phyloP scores from a whole-genome alignment of 208 protist species.

The Acanthamoeba rhysodes region DNA sequence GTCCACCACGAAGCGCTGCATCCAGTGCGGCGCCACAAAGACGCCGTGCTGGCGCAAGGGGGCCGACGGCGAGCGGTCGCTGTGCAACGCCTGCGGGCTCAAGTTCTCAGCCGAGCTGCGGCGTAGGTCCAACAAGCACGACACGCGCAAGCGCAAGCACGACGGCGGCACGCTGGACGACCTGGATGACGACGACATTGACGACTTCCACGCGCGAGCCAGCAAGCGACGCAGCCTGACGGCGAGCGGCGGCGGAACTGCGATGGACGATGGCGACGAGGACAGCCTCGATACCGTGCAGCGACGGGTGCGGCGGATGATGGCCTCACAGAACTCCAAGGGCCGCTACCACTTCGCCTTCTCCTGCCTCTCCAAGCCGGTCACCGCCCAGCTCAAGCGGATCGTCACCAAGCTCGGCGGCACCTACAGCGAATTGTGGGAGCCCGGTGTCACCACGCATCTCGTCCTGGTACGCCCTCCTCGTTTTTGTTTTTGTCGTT shows the following conservation, averaged over 20 bases:
- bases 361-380: conserved; percentile 14
- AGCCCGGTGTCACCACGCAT: conserved; percentile 33
- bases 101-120: conserved; percentile 45
- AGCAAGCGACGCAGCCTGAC: background rate
- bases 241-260: background rate
- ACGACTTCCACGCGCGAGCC: background rate
- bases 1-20: background rate
- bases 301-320: background rate
- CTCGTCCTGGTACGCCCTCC: background rate
- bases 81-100: conserved; percentile 60
- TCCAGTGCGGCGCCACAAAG: conserved; percentile 46
- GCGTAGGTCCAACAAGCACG: background rate
- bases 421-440: conserved; percentile 44
- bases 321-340: background rate
- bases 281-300: background rate
- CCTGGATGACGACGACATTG: background rate
- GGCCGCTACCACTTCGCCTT: conserved; percentile 51
- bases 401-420: conserved; percentile 60
- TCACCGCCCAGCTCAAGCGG: background rate
- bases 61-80: conserved; percentile 5
- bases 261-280: background rate
- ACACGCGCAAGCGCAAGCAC: conserved; percentile 22
- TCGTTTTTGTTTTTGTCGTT: too few relatives aligned
- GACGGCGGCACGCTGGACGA: background rate
- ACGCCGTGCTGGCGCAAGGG: conserved; percentile 71